Evolutionary conservation across 495 filamentous ascomycete genomes (phyloP), one percentile per base, ranked within the genome.

Genomic region (Aspergillus funiculosus): DNA sequence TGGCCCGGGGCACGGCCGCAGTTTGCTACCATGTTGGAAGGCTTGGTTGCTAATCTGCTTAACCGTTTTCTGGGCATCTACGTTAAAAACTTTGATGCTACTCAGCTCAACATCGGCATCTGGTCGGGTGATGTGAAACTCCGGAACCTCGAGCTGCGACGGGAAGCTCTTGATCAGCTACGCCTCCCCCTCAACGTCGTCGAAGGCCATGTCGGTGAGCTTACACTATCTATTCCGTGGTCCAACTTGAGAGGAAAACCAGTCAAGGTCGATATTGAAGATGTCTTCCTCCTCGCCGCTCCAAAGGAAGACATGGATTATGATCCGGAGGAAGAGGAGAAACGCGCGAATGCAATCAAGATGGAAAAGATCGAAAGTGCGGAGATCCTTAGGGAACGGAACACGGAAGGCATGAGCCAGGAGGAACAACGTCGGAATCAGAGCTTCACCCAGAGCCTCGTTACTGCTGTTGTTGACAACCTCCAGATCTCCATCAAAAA

Each of bases 21-120:
- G 35, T 26, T 52, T 57, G 67, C 64, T 67, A 71, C 31, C 43
- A 85, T 85, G 81, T 74, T 85, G 58, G 81, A 84, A 62, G 74
- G 78, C 28, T 59, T 85, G 39, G 77, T 82, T 51, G 88, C 92
- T 53, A 94, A 89, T 64, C 74, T 98, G 71, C 82, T 98, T 58
- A 98, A 98, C 71, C 87, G 94, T 68, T 95, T 97, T 69, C 68
- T 98, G 80, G 94, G 94, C 72, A 95, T 97, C 81, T 97, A 97
- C 71, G 89, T 98, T 62, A 89, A 92, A 75, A 98, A 98, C 65
- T 97, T 98, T 60, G 91, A 98, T 63, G 83, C 90, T 14, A 86
- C 83, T 53, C 92, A 98, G 71, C 77, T 98, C 36, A 96, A 96
- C 59, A 87, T 97, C 45, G 92, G 92, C 43, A 96, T 97, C 52